Percentiles rank a stretch among this genome's conserved stretches.
Evolutionary conservation across 108 stramenopile species (phyloP).

Genomic region (Cyclotella atomus): DNA sequence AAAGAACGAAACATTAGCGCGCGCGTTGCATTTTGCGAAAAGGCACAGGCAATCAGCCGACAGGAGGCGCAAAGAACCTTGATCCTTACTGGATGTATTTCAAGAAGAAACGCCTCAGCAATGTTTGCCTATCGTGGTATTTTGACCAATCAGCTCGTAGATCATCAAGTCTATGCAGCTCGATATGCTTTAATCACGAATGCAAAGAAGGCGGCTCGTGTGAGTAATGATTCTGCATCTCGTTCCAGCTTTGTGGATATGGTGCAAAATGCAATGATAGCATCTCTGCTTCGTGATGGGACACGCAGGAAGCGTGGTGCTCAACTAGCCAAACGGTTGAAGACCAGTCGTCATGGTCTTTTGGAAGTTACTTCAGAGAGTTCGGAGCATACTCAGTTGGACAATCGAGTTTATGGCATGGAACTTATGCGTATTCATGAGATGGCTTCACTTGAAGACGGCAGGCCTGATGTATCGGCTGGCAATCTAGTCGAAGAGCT

Average conservation of each 20-base stretch:
- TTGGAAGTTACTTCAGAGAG: neutral
- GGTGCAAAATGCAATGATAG: neutral
- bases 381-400: neutral
- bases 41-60: slow-evolving; percentile 8
- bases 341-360: slow-evolving; percentile 26
- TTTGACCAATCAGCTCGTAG: slow-evolving; percentile 43
- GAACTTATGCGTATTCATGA: neutral
- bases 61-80: slow-evolving; percentile 21
- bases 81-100: slow-evolving; percentile 32
- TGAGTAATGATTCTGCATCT: neutral
- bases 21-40: slow-evolving; percentile 21
- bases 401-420: neutral
- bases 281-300: neutral
- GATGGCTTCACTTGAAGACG: slow-evolving; percentile 1
- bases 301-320: neutral
- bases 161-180: slow-evolving; percentile 16
- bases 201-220: slow-evolving; percentile 16
- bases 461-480: neutral
- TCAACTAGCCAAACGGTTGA: slow-evolving; percentile 18
- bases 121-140: slow-evolving; percentile 36
- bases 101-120: slow-evolving; percentile 6
- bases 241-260: neutral
- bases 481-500: neutral
- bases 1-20: neutral
- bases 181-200: slow-evolving; percentile 35